These are phyloP conservation scores for Neofusicoccum parvum DNA, from an alignment of 2,329 filamentous ascomycete genomes.

Conservation along the genomic window DNA sequence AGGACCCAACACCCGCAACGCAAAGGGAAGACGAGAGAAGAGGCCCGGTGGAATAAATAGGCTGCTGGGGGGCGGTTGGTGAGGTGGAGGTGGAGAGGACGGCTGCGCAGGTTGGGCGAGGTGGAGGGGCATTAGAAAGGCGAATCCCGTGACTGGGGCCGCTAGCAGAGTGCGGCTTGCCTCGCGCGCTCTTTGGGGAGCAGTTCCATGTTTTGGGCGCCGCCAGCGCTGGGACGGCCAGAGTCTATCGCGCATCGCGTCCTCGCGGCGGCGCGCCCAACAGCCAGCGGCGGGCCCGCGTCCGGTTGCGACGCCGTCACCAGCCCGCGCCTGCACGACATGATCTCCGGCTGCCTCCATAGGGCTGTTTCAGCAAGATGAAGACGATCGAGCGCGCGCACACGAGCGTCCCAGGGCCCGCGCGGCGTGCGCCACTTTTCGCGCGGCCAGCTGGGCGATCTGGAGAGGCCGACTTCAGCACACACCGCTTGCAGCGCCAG, in stretches of 20 bases:
- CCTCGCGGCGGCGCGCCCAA: slow-evolving; percentile 16
- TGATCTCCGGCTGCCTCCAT: slow-evolving; percentile 13
- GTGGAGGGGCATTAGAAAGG: slow-evolving; percentile 28
- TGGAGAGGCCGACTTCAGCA: slow-evolving; percentile 16
- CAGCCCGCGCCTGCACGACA: slow-evolving; percentile 21
- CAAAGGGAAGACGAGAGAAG: slow-evolving; percentile 33
- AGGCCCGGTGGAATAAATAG: slow-evolving; percentile 24
- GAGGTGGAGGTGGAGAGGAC: slow-evolving; percentile 22
- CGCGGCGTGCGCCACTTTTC: slow-evolving; percentile 16
- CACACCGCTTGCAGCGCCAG: slow-evolving; percentile 21
- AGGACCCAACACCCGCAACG: slow-evolving; percentile 32
- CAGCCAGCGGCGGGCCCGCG: slow-evolving; percentile 11
- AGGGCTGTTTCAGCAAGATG: slow-evolving; percentile 23
- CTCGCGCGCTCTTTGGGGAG: slow-evolving; percentile 19
- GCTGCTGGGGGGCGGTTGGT: slow-evolving; percentile 15
- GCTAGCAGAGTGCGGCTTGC: slow-evolving; percentile 10
- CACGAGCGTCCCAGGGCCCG: slow-evolving; percentile 15
- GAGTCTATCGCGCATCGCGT: slow-evolving; percentile 19
- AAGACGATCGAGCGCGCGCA: slow-evolving; percentile 21
- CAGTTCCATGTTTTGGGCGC: slow-evolving; percentile 21
- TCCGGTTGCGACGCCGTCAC: slow-evolving; percentile 12
- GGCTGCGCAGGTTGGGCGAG: slow-evolving; percentile 21
- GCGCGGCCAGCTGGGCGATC: slow-evolving; percentile 19
- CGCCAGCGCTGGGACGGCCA: slow-evolving; percentile 9
- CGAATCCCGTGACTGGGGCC: slow-evolving; percentile 20